phyloP scores from a whole-genome alignment of 1,139 yeast species.

The Hemisphaericaspora xylofermentans region DNA sequence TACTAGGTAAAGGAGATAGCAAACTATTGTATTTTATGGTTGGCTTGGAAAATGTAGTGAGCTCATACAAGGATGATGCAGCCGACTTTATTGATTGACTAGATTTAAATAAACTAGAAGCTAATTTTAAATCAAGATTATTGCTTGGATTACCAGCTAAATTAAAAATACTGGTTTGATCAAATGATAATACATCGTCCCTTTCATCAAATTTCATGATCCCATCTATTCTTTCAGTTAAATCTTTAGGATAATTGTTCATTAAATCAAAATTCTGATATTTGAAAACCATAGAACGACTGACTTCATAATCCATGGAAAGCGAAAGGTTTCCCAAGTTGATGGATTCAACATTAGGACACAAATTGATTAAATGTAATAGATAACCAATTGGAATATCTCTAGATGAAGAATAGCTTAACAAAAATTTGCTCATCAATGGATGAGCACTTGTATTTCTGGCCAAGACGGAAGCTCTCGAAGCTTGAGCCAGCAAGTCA shows the following conservation, averaged over 20 bases:
- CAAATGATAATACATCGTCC: slow-evolving; percentile 7
- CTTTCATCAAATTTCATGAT: slow-evolving; percentile 18
- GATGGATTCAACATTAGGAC: slow-evolving; percentile 53
- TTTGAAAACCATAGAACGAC: slow-evolving; percentile 28
- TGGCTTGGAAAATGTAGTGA: slow-evolving; percentile 31
- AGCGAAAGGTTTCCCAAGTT: slow-evolving; percentile 56
- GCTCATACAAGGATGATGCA: slow-evolving; percentile 32
- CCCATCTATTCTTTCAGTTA: slow-evolving; percentile 24
- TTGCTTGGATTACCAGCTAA: slow-evolving; percentile 4
- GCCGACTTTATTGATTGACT: slow-evolving; percentile 20
- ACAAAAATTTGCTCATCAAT: slow-evolving; percentile 52
- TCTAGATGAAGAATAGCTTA: slow-evolving; percentile 55
- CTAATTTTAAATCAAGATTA: slow-evolving; percentile 4
- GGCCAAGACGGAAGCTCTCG: slow-evolving; percentile 6
- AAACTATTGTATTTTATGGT: slow-evolving; percentile 34
- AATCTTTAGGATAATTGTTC: slow-evolving; percentile 37
- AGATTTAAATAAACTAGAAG: slow-evolving; percentile 10
- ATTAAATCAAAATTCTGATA: slow-evolving; percentile 41
- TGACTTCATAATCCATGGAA: slow-evolving; percentile 58
- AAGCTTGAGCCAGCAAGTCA: slow-evolving; percentile 10
- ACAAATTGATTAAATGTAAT: slow-evolving; percentile 56
- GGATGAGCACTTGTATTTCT: slow-evolving; percentile 46
- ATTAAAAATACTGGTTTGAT: slow-evolving; percentile 6
- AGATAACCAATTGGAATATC: slow-evolving; percentile 72
- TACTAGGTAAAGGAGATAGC: slow-evolving; percentile 36